Evolutionary conservation across 805 yeast species (phyloP), one percentile per base, ranked within the genome.

Genomic region (Wickerhamiella dianesei): DNA sequence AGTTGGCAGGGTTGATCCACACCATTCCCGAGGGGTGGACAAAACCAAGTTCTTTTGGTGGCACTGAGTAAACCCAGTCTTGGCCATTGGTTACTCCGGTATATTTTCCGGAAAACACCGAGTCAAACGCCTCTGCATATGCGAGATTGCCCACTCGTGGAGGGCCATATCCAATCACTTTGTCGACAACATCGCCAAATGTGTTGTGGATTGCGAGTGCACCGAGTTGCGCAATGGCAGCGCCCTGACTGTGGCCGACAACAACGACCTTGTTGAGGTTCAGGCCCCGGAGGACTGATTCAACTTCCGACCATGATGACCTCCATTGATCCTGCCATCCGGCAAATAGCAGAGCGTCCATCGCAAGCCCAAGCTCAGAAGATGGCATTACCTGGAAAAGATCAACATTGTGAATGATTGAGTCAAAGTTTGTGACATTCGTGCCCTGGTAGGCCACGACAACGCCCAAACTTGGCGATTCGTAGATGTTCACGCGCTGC

Each of bases 1-100:
- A 37, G 41, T 37, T 37, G 14, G 41, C 21, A 6, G 41, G 41
- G 21, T 37, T 37, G 20, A 37, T 37, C 41, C 41, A 37, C 17
- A 37, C 21, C 41, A 37, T 37, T 16, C 41, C 41, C 5, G 41
- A 17, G 20, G 41, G 41, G 21, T 37, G 41, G 14, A 16, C n/a
- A 20, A n/a, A 37, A 21, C 21, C 21, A 4, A 37, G 17, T 5
- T 4, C 21, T 16, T 19, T 16, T 5, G 41, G 41, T 5, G 41
- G 41, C 21, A 37, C 19, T 12, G 21, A 12, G 21, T 17, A 20
- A 18, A 37, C 21, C 19, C 41, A 17, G 21, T 37, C 41, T 14
- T 18, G 6, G 17, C 41, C 41, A 18, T 37, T 37, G 14, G 20
- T 19, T 16, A 19, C 21, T 4, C 41, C 41, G 6, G 41, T 18